Percentiles rank a stretch among this genome's conserved stretches.
phyloP scores from a whole-genome alignment of 495 filamentous ascomycete genomes.

The Neurospora sp. region DNA sequence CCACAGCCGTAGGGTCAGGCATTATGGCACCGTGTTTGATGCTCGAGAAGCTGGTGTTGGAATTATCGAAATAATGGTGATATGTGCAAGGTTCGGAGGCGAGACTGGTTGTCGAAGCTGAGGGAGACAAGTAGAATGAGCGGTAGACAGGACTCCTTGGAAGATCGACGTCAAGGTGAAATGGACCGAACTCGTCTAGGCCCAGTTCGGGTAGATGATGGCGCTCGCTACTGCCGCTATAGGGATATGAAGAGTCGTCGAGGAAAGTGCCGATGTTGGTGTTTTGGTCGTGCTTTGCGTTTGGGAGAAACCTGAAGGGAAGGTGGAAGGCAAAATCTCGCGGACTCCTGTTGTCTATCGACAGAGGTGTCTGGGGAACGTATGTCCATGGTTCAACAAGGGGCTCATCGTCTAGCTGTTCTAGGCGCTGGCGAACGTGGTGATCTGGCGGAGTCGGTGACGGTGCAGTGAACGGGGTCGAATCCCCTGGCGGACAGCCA shows the following conservation, averaged over 20 bases:
- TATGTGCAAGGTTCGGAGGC: conserved; percentile 1
- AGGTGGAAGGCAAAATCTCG: conserved; percentile 14
- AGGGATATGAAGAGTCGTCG: not conserved
- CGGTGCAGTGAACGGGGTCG: not conserved
- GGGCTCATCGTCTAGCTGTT: conserved; percentile 3
- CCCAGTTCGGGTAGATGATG: not conserved
- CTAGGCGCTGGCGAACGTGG: conserved; percentile 2
- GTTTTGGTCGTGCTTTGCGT: not conserved
- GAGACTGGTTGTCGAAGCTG: conserved; percentile 19
- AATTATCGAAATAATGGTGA: not conserved
- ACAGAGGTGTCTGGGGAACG: conserved; percentile 11
- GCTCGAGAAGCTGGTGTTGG: conserved; percentile 2
- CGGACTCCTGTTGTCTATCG: conserved; percentile 3
- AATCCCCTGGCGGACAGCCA: not conserved
- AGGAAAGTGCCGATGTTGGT: not conserved
- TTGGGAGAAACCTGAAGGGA: not conserved
- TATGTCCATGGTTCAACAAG: conserved; percentile 9
- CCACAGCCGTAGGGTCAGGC: conserved; percentile 15
- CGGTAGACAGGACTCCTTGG: conserved; percentile 3
- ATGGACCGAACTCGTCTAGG: not conserved
- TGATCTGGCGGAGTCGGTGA: conserved; percentile 3
- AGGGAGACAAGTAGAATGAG: conserved; percentile 21
- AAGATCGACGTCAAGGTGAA: not conserved
- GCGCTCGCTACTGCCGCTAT: conserved; percentile 1
- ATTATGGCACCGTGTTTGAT: conserved; percentile 8